Percentiles rank a stretch among this genome's conserved stretches.
Conservation (phyloP, 257 asterid species). For the Knoxia roxburghii region DNA sequence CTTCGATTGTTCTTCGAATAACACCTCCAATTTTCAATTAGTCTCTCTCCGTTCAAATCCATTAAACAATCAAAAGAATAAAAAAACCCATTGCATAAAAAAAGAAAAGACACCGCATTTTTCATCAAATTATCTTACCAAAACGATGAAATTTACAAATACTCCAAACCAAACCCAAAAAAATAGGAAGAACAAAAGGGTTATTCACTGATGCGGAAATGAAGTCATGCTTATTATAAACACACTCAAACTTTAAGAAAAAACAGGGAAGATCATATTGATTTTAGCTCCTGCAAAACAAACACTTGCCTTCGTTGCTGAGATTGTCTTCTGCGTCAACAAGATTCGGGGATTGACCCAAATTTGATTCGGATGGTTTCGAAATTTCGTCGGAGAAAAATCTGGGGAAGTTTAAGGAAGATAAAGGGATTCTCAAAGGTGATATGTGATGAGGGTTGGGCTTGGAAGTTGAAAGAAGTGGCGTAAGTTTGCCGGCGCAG, state of each 20-base stretch:
- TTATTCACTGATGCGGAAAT: no score
- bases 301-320: constrained; percentile 11
- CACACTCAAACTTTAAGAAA: neutral
- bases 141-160: neutral
- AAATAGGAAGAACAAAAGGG: neutral
- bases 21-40: neutral
- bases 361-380: constrained; percentile 2
- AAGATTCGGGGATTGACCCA: neutral
- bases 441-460: neutral
- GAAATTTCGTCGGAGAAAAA: constrained; percentile 9
- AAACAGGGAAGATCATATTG: neutral
- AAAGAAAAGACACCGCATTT: neutral
- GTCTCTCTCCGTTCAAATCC: neutral
- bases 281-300: neutral
- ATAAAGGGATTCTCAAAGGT: neutral
- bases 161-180: neutral
- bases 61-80: neutral
- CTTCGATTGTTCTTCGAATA: neutral
- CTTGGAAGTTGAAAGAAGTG: neutral
- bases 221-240: neutral
- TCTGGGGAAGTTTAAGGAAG: neutral
- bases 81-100: neutral
- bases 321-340: neutral
- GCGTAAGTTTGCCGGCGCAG: neutral
- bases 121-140: neutral